Percentiles rank a stretch among this genome's conserved stretches.
Evolutionary conservation across 1,139 yeast species (phyloP).

Genomic region (Yamadazyma mexicana): DNA sequence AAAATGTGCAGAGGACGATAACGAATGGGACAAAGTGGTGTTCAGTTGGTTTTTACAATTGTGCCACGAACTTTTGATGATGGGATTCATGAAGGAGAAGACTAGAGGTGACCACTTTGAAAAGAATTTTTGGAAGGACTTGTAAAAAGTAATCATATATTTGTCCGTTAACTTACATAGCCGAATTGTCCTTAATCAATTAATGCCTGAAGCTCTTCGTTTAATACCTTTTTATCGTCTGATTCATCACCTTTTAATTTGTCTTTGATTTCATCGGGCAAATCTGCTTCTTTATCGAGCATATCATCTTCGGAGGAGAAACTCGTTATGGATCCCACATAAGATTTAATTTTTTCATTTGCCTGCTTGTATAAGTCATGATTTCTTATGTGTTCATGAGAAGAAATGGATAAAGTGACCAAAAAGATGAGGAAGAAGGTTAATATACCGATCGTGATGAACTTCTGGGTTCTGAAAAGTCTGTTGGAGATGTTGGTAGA

Average conservation of each 20-base stretch:
- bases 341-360: conserved; percentile 13
- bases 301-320: not conserved
- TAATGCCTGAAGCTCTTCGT: conserved; percentile 5
- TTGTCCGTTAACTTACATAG: not conserved
- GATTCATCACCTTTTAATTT: not conserved
- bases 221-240: not conserved
- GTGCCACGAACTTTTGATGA: conserved; percentile 39
- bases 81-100: conserved; percentile 44
- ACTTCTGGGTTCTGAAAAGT: conserved; percentile 31
- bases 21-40: conserved; percentile 44
- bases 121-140: conserved; percentile 45
- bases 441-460: conserved; percentile 22
- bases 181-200: conserved; percentile 6
- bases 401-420: conserved; percentile 22
- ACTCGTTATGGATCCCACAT: not conserved
- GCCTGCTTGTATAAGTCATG: conserved; percentile 15
- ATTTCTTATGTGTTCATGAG: conserved; percentile 20
- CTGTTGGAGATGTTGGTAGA: conserved; percentile 31
- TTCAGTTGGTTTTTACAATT: conserved; percentile 46
- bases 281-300: conserved; percentile 1
- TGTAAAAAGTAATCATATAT: conserved; percentile 10
- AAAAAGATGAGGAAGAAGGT: conserved; percentile 24
- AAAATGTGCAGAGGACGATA: conserved; percentile 21
- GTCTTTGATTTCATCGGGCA: not conserved
- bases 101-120: conserved; percentile 47